Evolutionary conservation across 73 alveolate species (phyloP).

Genomic region (Paramecium tetraurelia): DNA sequence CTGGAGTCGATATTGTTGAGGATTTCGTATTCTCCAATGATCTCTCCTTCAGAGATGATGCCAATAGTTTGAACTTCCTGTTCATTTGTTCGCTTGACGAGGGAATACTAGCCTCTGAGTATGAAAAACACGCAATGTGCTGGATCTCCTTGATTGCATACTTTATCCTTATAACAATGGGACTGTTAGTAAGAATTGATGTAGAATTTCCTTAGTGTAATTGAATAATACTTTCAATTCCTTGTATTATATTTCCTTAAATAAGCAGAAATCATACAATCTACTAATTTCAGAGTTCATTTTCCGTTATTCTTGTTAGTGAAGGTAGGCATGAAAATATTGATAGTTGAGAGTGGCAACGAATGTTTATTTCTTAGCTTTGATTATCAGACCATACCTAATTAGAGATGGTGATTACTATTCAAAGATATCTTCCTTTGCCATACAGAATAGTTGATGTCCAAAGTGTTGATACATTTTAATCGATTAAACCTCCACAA

Average conservation of each 20-base stretch:
- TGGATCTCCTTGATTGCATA: background rate
- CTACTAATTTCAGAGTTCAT: conserved; percentile 1
- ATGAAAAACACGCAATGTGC: background rate
- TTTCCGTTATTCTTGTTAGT: background rate
- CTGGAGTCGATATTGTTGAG: background rate
- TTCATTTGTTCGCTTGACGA: background rate
- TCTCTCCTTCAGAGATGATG: background rate
- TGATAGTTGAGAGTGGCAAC: background rate
- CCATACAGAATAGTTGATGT: background rate
- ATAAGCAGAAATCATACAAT: background rate
- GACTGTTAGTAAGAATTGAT: background rate
- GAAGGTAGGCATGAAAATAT: background rate
- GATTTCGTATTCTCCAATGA: background rate
- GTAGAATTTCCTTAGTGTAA: background rate
- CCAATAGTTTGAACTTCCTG: background rate
- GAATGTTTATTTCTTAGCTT: background rate
- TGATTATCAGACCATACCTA: background rate
- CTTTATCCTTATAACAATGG: background rate
- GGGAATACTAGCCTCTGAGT: background rate
- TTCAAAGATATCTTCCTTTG: background rate
- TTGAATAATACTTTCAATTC: background rate
- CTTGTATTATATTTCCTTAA: background rate
- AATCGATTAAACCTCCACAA: background rate
- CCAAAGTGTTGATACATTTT: background rate
- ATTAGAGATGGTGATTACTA: background rate